Conservation (phyloP, 805 yeast genomes). For the Pichia manshurica region DNA sequence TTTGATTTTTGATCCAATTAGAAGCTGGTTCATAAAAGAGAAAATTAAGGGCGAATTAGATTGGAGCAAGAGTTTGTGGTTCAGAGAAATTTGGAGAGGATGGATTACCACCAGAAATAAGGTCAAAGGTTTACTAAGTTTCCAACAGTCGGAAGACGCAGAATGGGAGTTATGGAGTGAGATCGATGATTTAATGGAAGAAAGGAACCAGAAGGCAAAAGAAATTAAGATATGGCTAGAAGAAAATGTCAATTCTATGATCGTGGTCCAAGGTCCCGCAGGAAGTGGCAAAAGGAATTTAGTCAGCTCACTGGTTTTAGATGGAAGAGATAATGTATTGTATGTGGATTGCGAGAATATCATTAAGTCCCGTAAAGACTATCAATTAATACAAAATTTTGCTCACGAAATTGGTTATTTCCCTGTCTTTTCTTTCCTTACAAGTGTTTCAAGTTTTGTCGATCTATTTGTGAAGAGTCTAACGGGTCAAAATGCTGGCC, state of each 20-base stretch:
- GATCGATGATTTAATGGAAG: conserved; percentile 49
- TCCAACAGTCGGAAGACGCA: conserved; percentile 11
- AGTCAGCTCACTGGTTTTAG: conserved; percentile 61
- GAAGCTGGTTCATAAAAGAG: conserved; percentile 70
- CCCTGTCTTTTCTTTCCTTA: conserved; percentile 93
- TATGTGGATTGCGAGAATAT: conserved; percentile 75
- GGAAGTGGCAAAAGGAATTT: conserved; percentile 91
- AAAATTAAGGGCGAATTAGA: conserved; percentile 60
- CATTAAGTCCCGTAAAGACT: conserved; percentile 68
- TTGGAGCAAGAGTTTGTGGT: conserved; percentile 30
- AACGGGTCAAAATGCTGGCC: conserved; percentile 90
- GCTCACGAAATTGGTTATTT: conserved; percentile 82
- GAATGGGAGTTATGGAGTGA: conserved; percentile 19
- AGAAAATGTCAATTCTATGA: conserved; percentile 87
- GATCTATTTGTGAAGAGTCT: conserved; percentile 86
- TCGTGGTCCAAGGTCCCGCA: conserved; percentile 84
- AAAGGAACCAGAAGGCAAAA: conserved; percentile 60
- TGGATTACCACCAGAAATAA: conserved; percentile 25
- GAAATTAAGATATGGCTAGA: conserved; percentile 73
- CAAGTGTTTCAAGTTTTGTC: conserved; percentile 66
- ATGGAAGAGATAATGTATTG: conserved; percentile 55
- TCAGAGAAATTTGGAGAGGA: conserved; percentile 31
- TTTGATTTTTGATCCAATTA: conserved; percentile 84
- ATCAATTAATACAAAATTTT: conserved; percentile 56
- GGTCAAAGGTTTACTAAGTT: conserved; percentile 22